Base-by-base conservation (phyloP, 2,329 filamentous ascomycete species). In the Byssoonygena ceratinophila region DNA sequence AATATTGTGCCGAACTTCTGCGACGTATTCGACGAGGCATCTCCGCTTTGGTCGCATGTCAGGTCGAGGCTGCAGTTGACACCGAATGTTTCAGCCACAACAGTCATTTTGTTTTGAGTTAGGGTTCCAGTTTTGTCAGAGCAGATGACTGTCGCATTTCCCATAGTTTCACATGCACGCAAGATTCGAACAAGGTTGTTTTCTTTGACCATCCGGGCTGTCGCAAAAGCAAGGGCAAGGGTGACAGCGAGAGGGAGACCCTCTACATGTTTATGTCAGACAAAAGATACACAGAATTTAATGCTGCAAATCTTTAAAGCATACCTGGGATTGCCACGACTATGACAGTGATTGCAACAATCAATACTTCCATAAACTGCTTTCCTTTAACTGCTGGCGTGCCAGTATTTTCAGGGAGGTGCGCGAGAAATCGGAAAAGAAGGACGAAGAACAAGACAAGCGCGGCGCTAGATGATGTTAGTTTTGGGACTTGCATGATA, bases 361-460 rank as follows among this genome's bases (percentile, higher is more conserved):
- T 88, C 60, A 89, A 80, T 55, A 88, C 87, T 55, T 84, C 77
- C 59, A 88, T 75, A 61, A 88, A 88, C 49, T 79, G 76, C 62
- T 91, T 86, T 7, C 85, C 89, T 71, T 94, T 95, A 50, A 81
- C 67, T 2, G 86, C 82, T 2, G 87, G 76, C 0, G 76, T 76
- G 1, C 70, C 70, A 2, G 63, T 58, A 54, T 79, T 74, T 16
- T 67, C 71, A 51, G 68, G 76, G 2, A 95, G 76, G 11, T 80
- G 71, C 45, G 82, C 87, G 8, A 92, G 74, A 64, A 94, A 96
- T 61, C 88, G 80, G 71, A 95, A 90, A 62, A 95, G 80, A 12
- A 95, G 76, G 43, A 94, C 84, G 44, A 91, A 76, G 70, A 96
- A 95, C 44, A 95, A 75, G 12, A 92, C 73, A 58, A 85, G 87